Conservation (phyloP, 2,329 filamentous ascomycete species). For the Paracoccidioides lutzii region DNA sequence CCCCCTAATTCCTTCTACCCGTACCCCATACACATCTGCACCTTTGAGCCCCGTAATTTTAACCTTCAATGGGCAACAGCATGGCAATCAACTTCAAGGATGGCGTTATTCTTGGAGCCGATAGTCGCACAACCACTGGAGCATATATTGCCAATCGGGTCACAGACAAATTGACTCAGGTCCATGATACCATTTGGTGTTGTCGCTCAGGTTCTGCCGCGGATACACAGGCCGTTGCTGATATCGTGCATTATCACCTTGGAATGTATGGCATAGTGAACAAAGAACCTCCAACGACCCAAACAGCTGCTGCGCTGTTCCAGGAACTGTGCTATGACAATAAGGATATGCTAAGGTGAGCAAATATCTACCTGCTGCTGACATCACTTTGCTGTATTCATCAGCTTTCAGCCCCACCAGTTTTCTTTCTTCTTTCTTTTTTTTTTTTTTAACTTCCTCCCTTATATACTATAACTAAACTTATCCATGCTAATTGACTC, state of each 20-base stretch:
- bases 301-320: constrained; percentile 90
- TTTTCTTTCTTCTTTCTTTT: too few relatives aligned
- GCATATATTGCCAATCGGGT: constrained; percentile 98
- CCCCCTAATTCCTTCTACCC: not conserved
- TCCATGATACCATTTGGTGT: constrained; percentile 99
- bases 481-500: constrained; percentile 4
- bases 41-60: constrained; percentile 15
- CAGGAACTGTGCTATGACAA: constrained; percentile 97
- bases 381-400: too few relatives aligned
- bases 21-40: not conserved
- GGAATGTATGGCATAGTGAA: constrained; percentile 85
- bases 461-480: not conserved
- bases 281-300: constrained; percentile 79
- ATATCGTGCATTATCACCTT: constrained; percentile 95
- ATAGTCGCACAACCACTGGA: constrained; percentile 93
- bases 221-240: constrained; percentile 93
- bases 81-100: constrained; percentile 99
- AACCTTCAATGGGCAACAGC: constrained; percentile 33
- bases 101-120: constrained; percentile 90
- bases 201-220: constrained; percentile 95
- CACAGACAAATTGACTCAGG: constrained; percentile 96
- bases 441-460: not conserved
- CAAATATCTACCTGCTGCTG: constrained; percentile 8
- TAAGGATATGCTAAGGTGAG: constrained; percentile 82
- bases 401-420: too few relatives aligned